A percentile compares a stretch with the other conserved stretches of the same genome.
Evolutionary conservation across 2,329 filamentous ascomycete genomes (phyloP).

Genomic region (Aspergillus clavatus): DNA sequence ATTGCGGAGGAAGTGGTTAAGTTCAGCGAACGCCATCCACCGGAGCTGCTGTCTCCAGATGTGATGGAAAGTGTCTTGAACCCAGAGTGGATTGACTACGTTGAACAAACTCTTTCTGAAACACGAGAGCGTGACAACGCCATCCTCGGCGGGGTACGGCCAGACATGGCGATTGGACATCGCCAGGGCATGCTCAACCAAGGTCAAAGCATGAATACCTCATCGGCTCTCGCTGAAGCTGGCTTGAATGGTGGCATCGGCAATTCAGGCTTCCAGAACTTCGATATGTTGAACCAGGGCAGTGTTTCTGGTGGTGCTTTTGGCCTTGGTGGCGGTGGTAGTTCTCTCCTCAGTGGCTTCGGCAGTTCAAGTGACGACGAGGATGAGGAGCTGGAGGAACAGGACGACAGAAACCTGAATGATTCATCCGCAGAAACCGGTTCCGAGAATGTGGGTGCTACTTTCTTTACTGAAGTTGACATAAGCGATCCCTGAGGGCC

Average conservation of each 20-base stretch:
- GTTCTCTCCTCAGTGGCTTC: conserved; percentile 77
- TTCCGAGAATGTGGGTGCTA: conserved; percentile 63
- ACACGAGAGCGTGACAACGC: conserved; percentile 95
- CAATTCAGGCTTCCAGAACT: conserved; percentile 48
- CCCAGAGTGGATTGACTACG: conserved; percentile 88
- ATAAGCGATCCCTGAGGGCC: conserved; percentile 51
- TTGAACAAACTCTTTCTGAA: conserved; percentile 86
- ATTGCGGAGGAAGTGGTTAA: conserved; percentile 99
- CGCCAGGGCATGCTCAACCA: conserved; percentile 62
- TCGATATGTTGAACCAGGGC: conserved; percentile 64
- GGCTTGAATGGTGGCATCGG: conserved; percentile 66
- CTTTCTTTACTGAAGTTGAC: conserved; percentile 57
- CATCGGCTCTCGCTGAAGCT: conserved; percentile 71
- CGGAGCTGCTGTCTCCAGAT: conserved; percentile 75
- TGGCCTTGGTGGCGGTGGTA: conserved; percentile 60
- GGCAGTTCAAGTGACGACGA: conserved; percentile 94
- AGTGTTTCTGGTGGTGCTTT: conserved; percentile 67
- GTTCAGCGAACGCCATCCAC: conserved; percentile 89
- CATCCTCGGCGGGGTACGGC: conserved; percentile 91
- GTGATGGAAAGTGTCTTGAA: conserved; percentile 87
- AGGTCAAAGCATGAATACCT: conserved; percentile 54
- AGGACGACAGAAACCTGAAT: conserved; percentile 50
- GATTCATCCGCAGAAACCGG: conserved; percentile 44
- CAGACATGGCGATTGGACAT: conserved; percentile 80
- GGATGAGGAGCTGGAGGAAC: conserved; percentile 78